Percentiles rank a stretch among this genome's conserved stretches.
phyloP scores from a whole-genome alignment of 257 asterid genomes.

The Salvia splendens region DNA sequence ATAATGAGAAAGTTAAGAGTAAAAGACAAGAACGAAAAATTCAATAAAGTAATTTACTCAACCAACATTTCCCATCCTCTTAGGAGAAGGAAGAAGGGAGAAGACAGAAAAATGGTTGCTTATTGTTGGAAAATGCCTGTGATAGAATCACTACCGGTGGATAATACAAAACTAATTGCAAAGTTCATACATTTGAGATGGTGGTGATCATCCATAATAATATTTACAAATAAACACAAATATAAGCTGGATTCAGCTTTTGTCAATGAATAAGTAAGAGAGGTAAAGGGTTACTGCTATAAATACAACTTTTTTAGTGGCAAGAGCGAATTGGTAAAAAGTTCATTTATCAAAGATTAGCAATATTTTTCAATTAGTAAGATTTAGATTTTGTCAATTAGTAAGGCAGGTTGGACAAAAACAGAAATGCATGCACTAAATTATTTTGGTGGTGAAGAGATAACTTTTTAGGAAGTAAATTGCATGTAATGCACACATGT shows the following conservation, averaged over 20 bases:
- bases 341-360: not conserved
- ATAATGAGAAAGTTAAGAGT: not conserved
- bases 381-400: not conserved
- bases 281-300: not conserved
- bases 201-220: not conserved
- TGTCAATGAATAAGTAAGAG: not conserved
- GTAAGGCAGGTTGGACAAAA: not conserved
- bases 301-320: not conserved
- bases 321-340: not conserved
- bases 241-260: constrained; percentile 9
- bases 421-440: not conserved
- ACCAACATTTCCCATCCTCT: not conserved
- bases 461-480: not conserved
- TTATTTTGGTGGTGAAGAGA: not conserved
- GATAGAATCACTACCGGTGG: not conserved
- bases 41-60: not conserved
- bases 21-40: not conserved
- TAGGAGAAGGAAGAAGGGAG: not conserved
- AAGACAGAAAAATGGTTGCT: not conserved
- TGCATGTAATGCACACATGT: not conserved
- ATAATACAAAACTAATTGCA: not conserved
- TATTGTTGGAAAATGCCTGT: not conserved
- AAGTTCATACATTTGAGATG: not conserved
- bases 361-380: too few relatives aligned
- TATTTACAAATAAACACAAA: not conserved